Evolutionary conservation across 2,329 filamentous ascomycete species (phyloP).

Genomic region (Colletotrichum zoysiae): DNA sequence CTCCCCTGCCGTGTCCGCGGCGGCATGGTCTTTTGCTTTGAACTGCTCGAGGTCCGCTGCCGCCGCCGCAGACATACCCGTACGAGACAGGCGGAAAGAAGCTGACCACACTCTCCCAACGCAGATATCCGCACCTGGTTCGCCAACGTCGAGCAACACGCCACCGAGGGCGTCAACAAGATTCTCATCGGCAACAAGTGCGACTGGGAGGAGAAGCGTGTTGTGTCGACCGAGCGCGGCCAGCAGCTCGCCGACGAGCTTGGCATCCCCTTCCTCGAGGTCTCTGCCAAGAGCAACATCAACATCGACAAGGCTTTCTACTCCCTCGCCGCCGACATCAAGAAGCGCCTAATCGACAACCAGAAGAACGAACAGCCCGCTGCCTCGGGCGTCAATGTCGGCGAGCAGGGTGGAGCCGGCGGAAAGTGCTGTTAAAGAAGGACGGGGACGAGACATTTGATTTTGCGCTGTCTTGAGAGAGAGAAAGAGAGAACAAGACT

Average conservation of each 20-base stretch:
- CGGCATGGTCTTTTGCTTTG: not conserved
- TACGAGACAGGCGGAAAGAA: slow-evolving; percentile 22
- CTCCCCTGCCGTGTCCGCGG: slow-evolving; percentile 1
- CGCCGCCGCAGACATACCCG: not conserved
- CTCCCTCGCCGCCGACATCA: slow-evolving; percentile 94
- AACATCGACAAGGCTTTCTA: slow-evolving; percentile 99
- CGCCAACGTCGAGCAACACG: slow-evolving; percentile 98
- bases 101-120: slow-evolving; percentile 44
- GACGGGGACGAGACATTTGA: not conserved
- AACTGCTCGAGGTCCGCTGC: not conserved
- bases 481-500: slow-evolving; percentile 27
- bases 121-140: slow-evolving; percentile 99
- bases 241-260: slow-evolving; percentile 95
- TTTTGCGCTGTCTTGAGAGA: slow-evolving; percentile 14
- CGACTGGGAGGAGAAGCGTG: slow-evolving; percentile 99
- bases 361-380: slow-evolving; percentile 78
- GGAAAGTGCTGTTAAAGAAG: slow-evolving; percentile 81
- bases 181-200: slow-evolving; percentile 99
- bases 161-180: slow-evolving; percentile 99
- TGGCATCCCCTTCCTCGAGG: slow-evolving; percentile 97
- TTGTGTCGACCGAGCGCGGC: slow-evolving; percentile 91
- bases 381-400: slow-evolving; percentile 75
- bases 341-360: slow-evolving; percentile 96
- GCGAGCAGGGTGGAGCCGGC: slow-evolving; percentile 68
- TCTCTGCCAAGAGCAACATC: slow-evolving; percentile 99